Conservation (phyloP, 495 filamentous ascomycete species). For the Entonaema liquescens region DNA sequence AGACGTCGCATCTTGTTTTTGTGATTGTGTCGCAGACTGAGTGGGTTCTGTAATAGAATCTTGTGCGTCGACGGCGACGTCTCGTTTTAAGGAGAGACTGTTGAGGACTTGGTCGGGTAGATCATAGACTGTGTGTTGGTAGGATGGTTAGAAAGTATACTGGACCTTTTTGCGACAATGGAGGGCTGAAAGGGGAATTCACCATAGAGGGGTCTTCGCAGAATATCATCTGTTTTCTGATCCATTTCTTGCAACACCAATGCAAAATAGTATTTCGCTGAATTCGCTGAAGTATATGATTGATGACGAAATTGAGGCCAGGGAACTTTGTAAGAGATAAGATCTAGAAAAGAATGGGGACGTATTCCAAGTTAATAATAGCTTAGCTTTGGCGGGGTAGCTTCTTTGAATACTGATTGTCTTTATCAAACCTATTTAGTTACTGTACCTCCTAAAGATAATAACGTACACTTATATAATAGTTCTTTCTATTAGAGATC, state of each 20-base stretch:
- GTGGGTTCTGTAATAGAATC: slow-evolving; percentile 40
- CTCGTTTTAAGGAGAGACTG: slow-evolving; percentile 69
- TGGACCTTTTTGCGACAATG: neutral
- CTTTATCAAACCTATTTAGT: no score
- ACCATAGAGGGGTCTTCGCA: slow-evolving; percentile 55
- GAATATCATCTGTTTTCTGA: slow-evolving; percentile 47
- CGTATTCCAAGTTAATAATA: no score
- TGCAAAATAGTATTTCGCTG: neutral
- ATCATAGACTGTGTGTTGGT: slow-evolving; percentile 74
- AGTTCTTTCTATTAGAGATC: neutral
- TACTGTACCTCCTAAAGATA: no score
- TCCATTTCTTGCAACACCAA: slow-evolving; percentile 25
- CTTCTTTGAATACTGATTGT: slow-evolving; percentile 9
- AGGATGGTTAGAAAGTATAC: slow-evolving; percentile 27
- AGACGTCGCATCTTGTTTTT: slow-evolving; percentile 52
- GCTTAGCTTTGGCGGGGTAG: slow-evolving; percentile 34
- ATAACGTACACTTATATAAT: neutral
- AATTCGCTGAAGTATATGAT: neutral
- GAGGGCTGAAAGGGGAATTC: slow-evolving; percentile 4
- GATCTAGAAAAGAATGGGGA: neutral
- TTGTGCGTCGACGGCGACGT: slow-evolving; percentile 44
- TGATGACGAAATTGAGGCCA: neutral
- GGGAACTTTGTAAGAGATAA: neutral
- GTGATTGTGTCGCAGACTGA: slow-evolving; percentile 2
- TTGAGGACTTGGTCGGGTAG: slow-evolving; percentile 79